Conservation (phyloP, 768 basidiomycete species). For the Pisolithus sp. region DNA sequence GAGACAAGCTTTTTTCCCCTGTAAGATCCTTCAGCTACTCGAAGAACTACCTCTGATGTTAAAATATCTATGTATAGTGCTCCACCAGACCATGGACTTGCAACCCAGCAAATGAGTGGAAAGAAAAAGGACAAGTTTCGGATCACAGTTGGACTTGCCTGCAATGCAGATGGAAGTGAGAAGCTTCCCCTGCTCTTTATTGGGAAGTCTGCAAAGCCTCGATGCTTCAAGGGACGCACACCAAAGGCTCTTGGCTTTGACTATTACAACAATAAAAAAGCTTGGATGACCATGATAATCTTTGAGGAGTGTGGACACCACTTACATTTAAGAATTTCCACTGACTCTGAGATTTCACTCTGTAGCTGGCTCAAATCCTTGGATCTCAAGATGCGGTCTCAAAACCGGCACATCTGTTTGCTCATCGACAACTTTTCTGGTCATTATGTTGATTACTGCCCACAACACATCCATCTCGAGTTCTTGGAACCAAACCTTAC, state of each 20-base stretch:
- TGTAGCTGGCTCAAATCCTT: slow-evolving; percentile 20
- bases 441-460: slow-evolving; percentile 2
- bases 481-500: not conserved
- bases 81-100: slow-evolving; percentile 12
- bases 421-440: slow-evolving; percentile 5
- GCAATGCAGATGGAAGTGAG: slow-evolving; percentile 5
- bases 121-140: slow-evolving; percentile 12
- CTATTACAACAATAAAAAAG: slow-evolving; percentile 5
- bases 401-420: slow-evolving; percentile 8
- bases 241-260: not conserved
- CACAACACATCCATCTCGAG: slow-evolving; percentile 1
- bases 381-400: slow-evolving; percentile 9
- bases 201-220: not conserved
- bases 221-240: not conserved
- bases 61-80: not conserved
- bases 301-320: slow-evolving; percentile 28
- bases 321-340: not conserved
- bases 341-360: not conserved
- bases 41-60: too few species aligned
- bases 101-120: slow-evolving; percentile 12
- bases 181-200: not conserved
- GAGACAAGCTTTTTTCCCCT: not conserved
- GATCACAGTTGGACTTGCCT: slow-evolving; percentile 7
- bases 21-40: not conserved
- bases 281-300: slow-evolving; percentile 33